phyloP scores from a whole-genome alignment of 371 early-diverging fungal species.

The Actinomortierella wolfii region DNA sequence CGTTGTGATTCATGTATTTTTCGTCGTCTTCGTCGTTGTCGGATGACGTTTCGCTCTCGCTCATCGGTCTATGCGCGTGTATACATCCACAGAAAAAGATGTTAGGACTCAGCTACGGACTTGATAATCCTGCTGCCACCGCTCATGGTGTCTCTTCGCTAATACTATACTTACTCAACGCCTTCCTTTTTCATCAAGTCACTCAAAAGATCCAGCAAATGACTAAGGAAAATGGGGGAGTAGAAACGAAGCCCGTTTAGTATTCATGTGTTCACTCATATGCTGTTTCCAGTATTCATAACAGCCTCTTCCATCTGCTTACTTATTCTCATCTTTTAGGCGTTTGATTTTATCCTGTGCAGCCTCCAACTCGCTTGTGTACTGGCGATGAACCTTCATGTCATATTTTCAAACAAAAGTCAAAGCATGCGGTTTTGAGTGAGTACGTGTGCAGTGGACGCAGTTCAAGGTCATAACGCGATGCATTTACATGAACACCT shows the following conservation, averaged over 20 bases:
- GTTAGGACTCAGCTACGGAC: too few relatives aligned
- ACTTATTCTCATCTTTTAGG: conserved; percentile 45
- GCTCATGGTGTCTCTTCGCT: too few relatives aligned
- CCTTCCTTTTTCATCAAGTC: conserved; percentile 33
- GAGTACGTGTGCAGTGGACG: not conserved
- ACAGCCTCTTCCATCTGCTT: conserved; percentile 5
- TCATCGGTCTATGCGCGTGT: too few relatives aligned
- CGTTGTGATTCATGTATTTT: too few relatives aligned
- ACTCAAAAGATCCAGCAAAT: conserved; percentile 40
- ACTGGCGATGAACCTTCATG: conserved; percentile 33
- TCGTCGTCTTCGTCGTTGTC: too few relatives aligned
- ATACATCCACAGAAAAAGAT: too few relatives aligned
- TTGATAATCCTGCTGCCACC: too few relatives aligned
- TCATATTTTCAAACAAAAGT: conserved; percentile 1
- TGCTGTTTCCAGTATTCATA: too few relatives aligned
- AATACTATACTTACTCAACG: conserved; percentile 38
- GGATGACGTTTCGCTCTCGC: too few relatives aligned
- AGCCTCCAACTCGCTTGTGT: conserved; percentile 34
- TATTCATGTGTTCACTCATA: too few relatives aligned
- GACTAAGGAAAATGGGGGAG: conserved; percentile 15
- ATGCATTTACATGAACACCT: not conserved
- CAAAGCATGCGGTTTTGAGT: not conserved
- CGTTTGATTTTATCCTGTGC: conserved; percentile 31
- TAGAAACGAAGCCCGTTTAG: not conserved
- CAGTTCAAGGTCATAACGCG: not conserved